Evolutionary conservation across 805 yeast genomes (phyloP).

Genomic region (Zygotorulaspora danielsina): DNA sequence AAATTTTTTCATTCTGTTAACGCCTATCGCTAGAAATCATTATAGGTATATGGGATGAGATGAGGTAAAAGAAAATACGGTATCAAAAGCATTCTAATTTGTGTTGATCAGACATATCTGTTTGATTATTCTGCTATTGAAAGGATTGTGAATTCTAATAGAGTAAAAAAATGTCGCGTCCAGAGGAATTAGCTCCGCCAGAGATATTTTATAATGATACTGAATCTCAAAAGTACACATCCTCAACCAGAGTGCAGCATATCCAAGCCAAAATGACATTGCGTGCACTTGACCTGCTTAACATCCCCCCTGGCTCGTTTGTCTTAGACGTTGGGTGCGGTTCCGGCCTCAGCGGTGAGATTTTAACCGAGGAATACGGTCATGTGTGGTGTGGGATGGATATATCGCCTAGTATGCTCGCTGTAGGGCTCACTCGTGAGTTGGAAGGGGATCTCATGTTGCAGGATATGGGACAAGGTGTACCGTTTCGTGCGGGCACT

Average conservation of each 20-base stretch:
- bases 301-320: slow-evolving; percentile 62
- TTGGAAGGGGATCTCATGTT: slow-evolving; percentile 90
- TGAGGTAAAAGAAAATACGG: background rate
- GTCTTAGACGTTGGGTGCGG: slow-evolving; percentile 95
- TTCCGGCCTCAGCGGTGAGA: slow-evolving; percentile 93
- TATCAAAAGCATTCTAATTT: too few relatives aligned
- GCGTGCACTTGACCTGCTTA: slow-evolving; percentile 82
- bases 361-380: slow-evolving; percentile 79
- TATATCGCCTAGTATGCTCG: slow-evolving; percentile 92
- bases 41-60: background rate
- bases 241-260: slow-evolving; percentile 94
- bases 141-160: too few relatives aligned
- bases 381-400: slow-evolving; percentile 96
- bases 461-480: slow-evolving; percentile 89
- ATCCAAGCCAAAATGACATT: slow-evolving; percentile 97
- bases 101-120: too few relatives aligned
- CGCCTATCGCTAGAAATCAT: background rate
- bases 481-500: slow-evolving; percentile 93
- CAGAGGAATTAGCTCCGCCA: slow-evolving; percentile 95
- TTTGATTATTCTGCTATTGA: too few relatives aligned
- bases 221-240: slow-evolving; percentile 86
- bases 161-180: slow-evolving; percentile 83
- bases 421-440: slow-evolving; percentile 87
- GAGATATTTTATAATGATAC: slow-evolving; percentile 89
- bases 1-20: background rate